Evolutionary conservation across 1,284 basidiomycete genomes (phyloP).

Genomic region (Pseudozyma thailandica): DNA sequence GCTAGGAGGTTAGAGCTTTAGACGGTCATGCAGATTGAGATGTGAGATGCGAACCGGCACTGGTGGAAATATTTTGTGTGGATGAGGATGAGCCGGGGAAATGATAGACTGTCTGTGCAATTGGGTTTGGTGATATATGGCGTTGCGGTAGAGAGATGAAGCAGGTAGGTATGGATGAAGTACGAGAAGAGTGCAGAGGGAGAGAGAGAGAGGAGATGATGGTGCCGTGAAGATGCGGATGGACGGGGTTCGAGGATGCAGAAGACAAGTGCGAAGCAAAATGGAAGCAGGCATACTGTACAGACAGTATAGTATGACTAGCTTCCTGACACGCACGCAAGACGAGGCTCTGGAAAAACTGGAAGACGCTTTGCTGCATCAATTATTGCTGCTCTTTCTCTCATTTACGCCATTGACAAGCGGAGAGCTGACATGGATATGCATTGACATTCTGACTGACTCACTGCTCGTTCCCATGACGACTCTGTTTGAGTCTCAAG

Average conservation of each 20-base stretch:
- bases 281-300: not conserved
- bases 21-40: constrained; percentile 6
- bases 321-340: constrained; percentile 2
- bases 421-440: no score
- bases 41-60: no score
- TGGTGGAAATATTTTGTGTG: no score
- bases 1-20: constrained; percentile 1
- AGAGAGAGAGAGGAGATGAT: not conserved
- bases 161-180: not conserved
- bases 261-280: not conserved
- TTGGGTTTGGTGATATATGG: not conserved
- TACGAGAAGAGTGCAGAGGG: not conserved
- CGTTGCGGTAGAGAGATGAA: not conserved
- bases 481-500: no score
- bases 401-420: constrained; percentile 13
- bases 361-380: not conserved
- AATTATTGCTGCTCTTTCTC: not conserved
- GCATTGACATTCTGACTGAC: no score
- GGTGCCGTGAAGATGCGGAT: constrained; percentile 1
- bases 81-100: no score
- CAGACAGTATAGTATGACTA: not conserved
- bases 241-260: not conserved
- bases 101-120: no score
- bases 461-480: no score
- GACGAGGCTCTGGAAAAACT: no score